phyloP scores from a whole-genome alignment of 2,329 filamentous ascomycete species.

The Cladophialophora psammophila region DNA sequence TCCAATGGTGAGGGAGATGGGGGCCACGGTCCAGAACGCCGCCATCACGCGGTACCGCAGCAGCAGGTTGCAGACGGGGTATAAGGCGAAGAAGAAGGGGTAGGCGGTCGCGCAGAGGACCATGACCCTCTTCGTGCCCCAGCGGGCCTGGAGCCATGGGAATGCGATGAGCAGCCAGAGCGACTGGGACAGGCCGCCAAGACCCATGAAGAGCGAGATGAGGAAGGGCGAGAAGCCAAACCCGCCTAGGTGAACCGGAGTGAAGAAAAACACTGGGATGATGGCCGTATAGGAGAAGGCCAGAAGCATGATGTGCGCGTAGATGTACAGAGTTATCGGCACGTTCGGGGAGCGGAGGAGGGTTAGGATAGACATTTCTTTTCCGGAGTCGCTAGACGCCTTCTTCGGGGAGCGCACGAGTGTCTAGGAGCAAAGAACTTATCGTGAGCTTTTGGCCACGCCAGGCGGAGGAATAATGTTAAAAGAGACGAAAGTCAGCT shows the following conservation, averaged over 20 bases:
- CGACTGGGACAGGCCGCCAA: slow-evolving; percentile 71
- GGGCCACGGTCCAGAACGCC: slow-evolving; percentile 65
- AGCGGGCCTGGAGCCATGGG: slow-evolving; percentile 68
- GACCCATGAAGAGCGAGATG: slow-evolving; percentile 71
- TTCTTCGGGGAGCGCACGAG: slow-evolving; percentile 20
- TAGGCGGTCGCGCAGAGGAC: slow-evolving; percentile 65
- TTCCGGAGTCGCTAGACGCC: slow-evolving; percentile 7
- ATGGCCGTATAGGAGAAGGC: slow-evolving; percentile 76
- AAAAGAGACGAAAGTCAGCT: slow-evolving; percentile 12
- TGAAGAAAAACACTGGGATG: slow-evolving; percentile 73
- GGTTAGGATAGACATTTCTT: slow-evolving; percentile 57
- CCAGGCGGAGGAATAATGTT: not conserved
- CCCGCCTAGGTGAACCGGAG: slow-evolving; percentile 67
- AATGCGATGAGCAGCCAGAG: slow-evolving; percentile 75
- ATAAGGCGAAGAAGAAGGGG: slow-evolving; percentile 67
- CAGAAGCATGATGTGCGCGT: slow-evolving; percentile 71
- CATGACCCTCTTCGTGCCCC: slow-evolving; percentile 72
- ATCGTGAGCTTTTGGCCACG: not conserved
- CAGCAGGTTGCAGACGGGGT: slow-evolving; percentile 64
- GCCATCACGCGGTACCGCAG: slow-evolving; percentile 56
- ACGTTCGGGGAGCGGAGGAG: slow-evolving; percentile 72
- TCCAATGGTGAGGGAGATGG: slow-evolving; percentile 60
- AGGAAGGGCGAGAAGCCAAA: slow-evolving; percentile 67
- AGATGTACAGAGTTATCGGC: slow-evolving; percentile 69
- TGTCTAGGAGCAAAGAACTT: slow-evolving; percentile 13